Evolutionary conservation across 2,329 filamentous ascomycete genomes (phyloP), one percentile per base, ranked within the genome.

Genomic region (Dissoconium aciculare): DNA sequence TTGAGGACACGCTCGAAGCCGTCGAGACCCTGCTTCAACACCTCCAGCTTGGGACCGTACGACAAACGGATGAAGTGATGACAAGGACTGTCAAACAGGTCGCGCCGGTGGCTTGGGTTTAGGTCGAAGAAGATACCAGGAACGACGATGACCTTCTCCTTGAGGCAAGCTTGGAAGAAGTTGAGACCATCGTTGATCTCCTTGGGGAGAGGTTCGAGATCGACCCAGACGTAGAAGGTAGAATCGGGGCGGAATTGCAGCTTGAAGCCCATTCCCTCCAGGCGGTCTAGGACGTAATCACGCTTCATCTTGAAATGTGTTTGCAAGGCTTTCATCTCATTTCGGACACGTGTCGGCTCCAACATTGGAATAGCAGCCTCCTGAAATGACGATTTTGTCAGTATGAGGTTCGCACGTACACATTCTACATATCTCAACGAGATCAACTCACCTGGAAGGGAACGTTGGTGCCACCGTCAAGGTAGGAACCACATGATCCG

Each of bases 71-170:
- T 79, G 53, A 87, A 91, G 59, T 89, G 62, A 59, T 95, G 87
- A 59, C 87, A 94, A 36, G 87, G 87, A 44, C 74, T 82, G 59
- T 95, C 87, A 44, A 95, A 95, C 44, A 95, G 58, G 56, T 95
- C 87, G 53, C 87, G 69, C 42, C 87, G 70, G 55, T 83, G 78
- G 19, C 79, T 78, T 3, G 87, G 87, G 62, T 95, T 95, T 41
- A 95, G 60, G 50, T 95, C 87, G 55, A 95, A 95, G 69, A 95
- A 95, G 56, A 95, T 95, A 37, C 87, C 87, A 0, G 87, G 87
- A 4, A 95, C 87, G 11, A 94, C 84, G 50, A 94, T 94, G 43
- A 91, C 82, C 67, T 91, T 91, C 64, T 94, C 84, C 50, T 80
- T 74, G 26, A 95, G 63, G 52, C 89, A 89, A 16, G 84, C 84